These are phyloP conservation scores for Tetrahymena malaccensis DNA, from an alignment of 73 alveolate genomes.

Conservation along the genomic window DNA sequence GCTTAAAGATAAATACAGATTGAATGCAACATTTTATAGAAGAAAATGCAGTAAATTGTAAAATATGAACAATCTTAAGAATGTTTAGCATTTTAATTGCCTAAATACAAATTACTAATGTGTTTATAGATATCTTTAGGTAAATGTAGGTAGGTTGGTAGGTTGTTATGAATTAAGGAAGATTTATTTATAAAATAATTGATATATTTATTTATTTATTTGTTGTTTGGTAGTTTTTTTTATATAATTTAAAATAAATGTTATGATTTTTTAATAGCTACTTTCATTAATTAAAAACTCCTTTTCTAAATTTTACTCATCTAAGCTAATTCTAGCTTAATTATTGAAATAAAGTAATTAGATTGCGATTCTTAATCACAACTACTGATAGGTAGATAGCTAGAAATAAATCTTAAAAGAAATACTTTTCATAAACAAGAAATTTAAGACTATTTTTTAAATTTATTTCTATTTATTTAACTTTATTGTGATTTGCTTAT, in stretches of 20 bases:
- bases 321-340: not conserved
- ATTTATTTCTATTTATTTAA: not conserved
- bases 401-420: too few relatives aligned
- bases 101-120: not conserved
- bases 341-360: too few relatives aligned
- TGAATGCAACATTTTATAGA: not conserved
- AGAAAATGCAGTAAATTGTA: not conserved
- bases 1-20: not conserved
- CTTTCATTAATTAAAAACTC: not conserved
- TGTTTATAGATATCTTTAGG: not conserved
- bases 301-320: too few relatives aligned
- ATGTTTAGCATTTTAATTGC: not conserved
- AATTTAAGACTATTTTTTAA: not conserved
- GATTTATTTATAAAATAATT: not conserved
- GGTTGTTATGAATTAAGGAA: not conserved
- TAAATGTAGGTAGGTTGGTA: not conserved
- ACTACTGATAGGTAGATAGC: too few relatives aligned
- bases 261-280: not conserved
- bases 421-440: too few relatives aligned
- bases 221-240: not conserved
- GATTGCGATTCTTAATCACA: too few relatives aligned
- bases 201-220: not conserved
- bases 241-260: too few relatives aligned
- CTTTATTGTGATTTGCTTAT: not conserved
- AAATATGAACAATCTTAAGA: not conserved